These are phyloP conservation scores for Aureobasidium pullulans DNA, from an alignment of 2,329 filamentous ascomycete genomes.

Conservation along the genomic window DNA sequence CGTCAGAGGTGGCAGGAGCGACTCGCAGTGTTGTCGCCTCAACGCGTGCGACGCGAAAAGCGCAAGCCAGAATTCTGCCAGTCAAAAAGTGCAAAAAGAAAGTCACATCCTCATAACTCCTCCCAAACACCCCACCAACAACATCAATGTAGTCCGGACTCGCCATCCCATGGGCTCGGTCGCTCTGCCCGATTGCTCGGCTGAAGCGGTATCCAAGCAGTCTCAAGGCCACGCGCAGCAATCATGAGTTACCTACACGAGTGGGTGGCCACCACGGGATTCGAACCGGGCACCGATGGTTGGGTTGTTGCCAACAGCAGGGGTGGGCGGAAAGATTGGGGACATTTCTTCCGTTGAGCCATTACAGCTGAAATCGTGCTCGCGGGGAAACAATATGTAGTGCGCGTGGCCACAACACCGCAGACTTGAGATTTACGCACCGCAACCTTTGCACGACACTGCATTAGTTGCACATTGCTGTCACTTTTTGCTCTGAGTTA, in stretches of 20 bases:
- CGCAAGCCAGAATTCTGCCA: no score
- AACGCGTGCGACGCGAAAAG: no score
- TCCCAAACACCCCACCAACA: conserved; percentile 26
- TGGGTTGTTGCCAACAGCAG: conserved; percentile 20
- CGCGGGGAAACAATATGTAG: conserved; percentile 21
- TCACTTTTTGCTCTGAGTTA: no score
- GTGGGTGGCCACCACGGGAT: conserved; percentile 46
- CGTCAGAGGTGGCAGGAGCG: no score
- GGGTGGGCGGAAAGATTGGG: conserved; percentile 17
- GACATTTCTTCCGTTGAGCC: conserved; percentile 25
- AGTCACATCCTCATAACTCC: conserved; percentile 27
- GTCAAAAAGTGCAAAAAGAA: conserved; percentile 29
- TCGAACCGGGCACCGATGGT: conserved; percentile 46
- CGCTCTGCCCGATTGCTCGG: conserved; percentile 54
- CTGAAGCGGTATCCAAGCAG: conserved; percentile 47
- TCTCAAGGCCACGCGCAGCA: conserved; percentile 45
- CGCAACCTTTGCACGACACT: no score
- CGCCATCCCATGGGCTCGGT: conserved; percentile 48
- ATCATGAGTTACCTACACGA: conserved; percentile 50
- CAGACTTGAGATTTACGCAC: no score
- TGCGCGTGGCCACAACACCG: no score
- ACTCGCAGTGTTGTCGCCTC: no score
- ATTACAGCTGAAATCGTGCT: conserved; percentile 25
- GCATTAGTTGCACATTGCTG: no score
- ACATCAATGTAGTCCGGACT: conserved; percentile 43